A percentile compares a stretch with the other conserved stretches of the same genome.
Conservation (phyloP, 2,329 filamentous ascomycete species). For the Aspergillus sp. region DNA sequence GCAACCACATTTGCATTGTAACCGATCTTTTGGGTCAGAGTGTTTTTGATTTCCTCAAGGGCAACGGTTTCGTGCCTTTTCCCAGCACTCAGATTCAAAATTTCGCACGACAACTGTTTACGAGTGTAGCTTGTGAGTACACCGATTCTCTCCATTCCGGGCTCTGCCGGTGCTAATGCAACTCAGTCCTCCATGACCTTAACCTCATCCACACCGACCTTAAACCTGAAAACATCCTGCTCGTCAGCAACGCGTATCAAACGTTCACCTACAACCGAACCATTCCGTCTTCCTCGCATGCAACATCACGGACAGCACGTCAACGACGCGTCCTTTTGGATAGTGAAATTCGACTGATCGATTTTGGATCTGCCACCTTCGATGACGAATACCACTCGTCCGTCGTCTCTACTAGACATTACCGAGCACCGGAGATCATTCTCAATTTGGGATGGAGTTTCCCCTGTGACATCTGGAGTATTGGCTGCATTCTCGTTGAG, state of each 20-base stretch:
- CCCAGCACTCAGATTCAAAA: conserved; percentile 97
- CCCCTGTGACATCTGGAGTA: conserved; percentile 64
- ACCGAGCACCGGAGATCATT: conserved; percentile 62
- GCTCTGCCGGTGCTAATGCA: conserved; percentile 13
- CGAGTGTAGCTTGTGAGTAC: conserved; percentile 90
- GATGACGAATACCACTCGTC: conserved; percentile 64
- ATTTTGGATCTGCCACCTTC: conserved; percentile 62
- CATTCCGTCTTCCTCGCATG: conserved; percentile 58
- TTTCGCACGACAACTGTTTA: conserved; percentile 91
- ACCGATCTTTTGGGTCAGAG: conserved; percentile 79
- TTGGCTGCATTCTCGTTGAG: conserved; percentile 61
- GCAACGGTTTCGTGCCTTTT: conserved; percentile 91
- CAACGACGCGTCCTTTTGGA: conserved; percentile 58
- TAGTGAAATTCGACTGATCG: conserved; percentile 60
- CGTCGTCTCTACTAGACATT: conserved; percentile 60
- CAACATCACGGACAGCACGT: conserved; percentile 51
- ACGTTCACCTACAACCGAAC: conserved; percentile 64
- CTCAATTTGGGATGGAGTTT: conserved; percentile 62
- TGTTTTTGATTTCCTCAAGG: conserved; percentile 96
- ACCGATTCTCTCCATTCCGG: not conserved
- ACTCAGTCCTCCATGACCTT: conserved; percentile 81
- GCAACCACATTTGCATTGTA: conserved; percentile 89
- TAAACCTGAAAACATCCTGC: conserved; percentile 62
- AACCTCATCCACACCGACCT: conserved; percentile 90
- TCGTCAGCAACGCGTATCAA: conserved; percentile 59